Evolutionary conservation across 1,284 basidiomycete species (phyloP).

Genomic region (Cutaneotrichosporon cutaneum): DNA sequence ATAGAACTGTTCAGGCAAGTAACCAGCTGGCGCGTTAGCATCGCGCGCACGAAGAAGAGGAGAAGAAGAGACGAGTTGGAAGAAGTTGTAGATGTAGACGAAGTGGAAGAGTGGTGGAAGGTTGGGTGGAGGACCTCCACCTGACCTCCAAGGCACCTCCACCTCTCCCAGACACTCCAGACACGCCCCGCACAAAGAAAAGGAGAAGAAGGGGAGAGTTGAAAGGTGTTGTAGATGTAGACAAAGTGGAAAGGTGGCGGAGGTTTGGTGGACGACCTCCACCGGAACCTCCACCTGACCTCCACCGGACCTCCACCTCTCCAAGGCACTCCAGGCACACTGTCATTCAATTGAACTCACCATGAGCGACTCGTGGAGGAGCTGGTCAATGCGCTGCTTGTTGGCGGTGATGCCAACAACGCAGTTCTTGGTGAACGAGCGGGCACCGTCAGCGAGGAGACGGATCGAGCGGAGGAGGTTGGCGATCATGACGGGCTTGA

Average conservation of each 20-base stretch:
- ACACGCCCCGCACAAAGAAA: not conserved
- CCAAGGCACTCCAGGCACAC: not conserved
- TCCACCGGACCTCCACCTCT: no score
- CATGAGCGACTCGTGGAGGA: slow-evolving; percentile 87
- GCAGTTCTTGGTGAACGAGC: slow-evolving; percentile 95
- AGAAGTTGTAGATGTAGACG: slow-evolving; percentile 47
- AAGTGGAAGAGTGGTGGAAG: not conserved
- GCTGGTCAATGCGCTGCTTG: slow-evolving; percentile 81
- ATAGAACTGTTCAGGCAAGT: slow-evolving; percentile 45
- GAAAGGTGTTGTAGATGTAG: not conserved
- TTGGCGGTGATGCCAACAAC: slow-evolving; percentile 92
- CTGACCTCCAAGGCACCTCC: not conserved
- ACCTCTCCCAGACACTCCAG: not conserved
- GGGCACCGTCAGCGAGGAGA: slow-evolving; percentile 84
- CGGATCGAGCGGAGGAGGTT: slow-evolving; percentile 96
- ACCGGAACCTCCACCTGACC: no score
- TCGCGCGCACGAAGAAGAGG: not conserved
- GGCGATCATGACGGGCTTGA: slow-evolving; percentile 84
- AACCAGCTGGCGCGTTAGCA: slow-evolving; percentile 20
- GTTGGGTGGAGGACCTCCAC: not conserved
- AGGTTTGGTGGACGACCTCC: not conserved
- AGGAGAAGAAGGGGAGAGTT: slow-evolving; percentile 2
- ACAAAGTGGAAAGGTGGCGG: slow-evolving; percentile 50
- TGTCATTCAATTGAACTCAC: slow-evolving; percentile 21
- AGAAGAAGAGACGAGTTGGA: slow-evolving; percentile 4